Evolutionary conservation across 495 filamentous ascomycete genomes (phyloP).

Genomic region (Stereocaulon alpinum): DNA sequence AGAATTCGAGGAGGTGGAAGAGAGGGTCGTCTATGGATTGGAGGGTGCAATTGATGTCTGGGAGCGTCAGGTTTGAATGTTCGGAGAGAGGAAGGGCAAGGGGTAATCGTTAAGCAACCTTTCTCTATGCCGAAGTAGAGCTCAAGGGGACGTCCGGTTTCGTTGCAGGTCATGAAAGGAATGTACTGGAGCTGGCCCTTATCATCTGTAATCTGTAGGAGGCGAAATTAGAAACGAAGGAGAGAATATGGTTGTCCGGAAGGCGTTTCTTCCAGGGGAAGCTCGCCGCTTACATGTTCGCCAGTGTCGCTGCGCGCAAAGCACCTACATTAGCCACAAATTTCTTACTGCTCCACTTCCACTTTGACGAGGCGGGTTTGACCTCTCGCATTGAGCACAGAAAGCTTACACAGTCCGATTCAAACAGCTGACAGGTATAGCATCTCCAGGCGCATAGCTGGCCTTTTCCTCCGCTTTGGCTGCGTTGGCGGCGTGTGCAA

Average conservation of each 20-base stretch:
- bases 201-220: constrained; percentile 60
- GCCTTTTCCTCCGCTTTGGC: constrained; percentile 37
- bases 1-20: constrained; percentile 98
- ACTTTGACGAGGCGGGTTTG: too few relatives aligned
- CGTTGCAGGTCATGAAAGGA: constrained; percentile 85
- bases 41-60: constrained; percentile 88
- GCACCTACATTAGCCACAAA: constrained; percentile 3
- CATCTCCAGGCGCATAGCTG: constrained; percentile 37
- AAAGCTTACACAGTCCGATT: constrained; percentile 54
- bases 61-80: constrained; percentile 10
- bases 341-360: neutral
- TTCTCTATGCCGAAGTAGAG: constrained; percentile 74
- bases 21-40: constrained; percentile 71
- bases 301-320: constrained; percentile 40
- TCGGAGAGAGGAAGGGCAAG: neutral
- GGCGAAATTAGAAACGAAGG: neutral
- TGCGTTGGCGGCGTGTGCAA: constrained; percentile 6
- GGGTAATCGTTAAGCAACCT: constrained; percentile 19
- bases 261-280: neutral
- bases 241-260: too few relatives aligned
- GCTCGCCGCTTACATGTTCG: constrained; percentile 45
- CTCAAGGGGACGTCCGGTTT: constrained; percentile 71
- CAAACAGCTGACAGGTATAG: constrained; percentile 56
- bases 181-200: constrained; percentile 84
- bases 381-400: neutral